Base-by-base conservation (phyloP, 257 asterid genomes). In the Solanum okadae region DNA sequence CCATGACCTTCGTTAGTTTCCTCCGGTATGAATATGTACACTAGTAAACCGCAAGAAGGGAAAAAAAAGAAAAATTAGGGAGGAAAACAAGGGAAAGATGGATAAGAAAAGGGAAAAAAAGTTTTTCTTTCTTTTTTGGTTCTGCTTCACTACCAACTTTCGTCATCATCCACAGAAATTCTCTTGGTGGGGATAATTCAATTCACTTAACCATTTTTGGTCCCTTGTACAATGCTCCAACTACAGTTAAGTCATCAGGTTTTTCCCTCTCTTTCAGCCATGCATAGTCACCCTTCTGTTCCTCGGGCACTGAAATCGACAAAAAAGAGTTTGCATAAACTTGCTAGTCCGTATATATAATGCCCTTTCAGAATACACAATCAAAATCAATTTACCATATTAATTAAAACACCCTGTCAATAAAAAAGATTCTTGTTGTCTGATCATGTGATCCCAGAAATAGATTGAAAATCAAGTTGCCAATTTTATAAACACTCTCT, bases 221-320 rank as follows among this genome's bases (percentile, higher is more conserved):
- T 59, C 98, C 98, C 6, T 86, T 92, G 91, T 95, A 96, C 42
- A 88, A 11, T 6, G 91, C 91, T 61, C 96, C 97, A 22, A 94
- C 94, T 27, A 96, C 89, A 0, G 70, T 81, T 6, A 93, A 91
- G 16, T 95, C 98, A 71, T 93, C 93, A 0, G 98, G 99, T 86
- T 65, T 92, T 56, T 95, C 99, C 91, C 95, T 92, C 90, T 95
- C 98, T 92, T 90, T 88, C 67, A 96, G 97, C 99, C 98, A 96
- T 65, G 94, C 96, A 78, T 93, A 92, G 1, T 88, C 90, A 12
- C 90, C 96, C 65, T 86, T 83, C 79, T 91, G 94, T 82, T 91
- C 93, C 77, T 86, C 93, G 0, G 86, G 31, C 77, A 87, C 90
- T 8, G 86, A 81, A 44, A 81, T 46, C 3, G 42, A 46, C 27